phyloP scores from a whole-genome alignment of 1,139 yeast species.

The Candida sp. region DNA sequence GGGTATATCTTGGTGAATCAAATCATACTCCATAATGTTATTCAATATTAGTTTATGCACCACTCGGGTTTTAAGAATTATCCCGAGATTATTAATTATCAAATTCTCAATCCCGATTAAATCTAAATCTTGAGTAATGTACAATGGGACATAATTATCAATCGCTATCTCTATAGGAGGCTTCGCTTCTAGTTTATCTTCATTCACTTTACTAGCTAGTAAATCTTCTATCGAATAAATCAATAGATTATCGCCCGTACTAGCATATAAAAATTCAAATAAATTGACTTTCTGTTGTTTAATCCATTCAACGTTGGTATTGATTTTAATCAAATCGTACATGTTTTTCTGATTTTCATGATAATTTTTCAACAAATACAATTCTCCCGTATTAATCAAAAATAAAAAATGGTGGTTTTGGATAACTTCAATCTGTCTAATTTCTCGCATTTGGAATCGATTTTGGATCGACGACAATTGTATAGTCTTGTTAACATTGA shows the following conservation, averaged over 20 bases:
- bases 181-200: constrained; percentile 9
- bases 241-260: constrained; percentile 25
- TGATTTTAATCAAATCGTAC: constrained; percentile 34
- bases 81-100: constrained; percentile 15
- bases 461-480: constrained; percentile 30
- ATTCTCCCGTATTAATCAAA: constrained; percentile 35
- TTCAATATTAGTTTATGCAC: constrained; percentile 33
- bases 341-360: constrained; percentile 19
- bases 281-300: constrained; percentile 21
- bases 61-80: constrained; percentile 22
- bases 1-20: constrained; percentile 18
- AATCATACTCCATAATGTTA: constrained; percentile 37
- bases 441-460: constrained; percentile 20
- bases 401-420: constrained; percentile 33
- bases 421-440: constrained; percentile 25
- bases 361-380: constrained; percentile 35
- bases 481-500: constrained; percentile 33
- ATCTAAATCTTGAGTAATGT: constrained; percentile 18
- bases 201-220: constrained; percentile 17
- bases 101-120: constrained; percentile 33
- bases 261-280: constrained; percentile 21
- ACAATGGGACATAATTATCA: constrained; percentile 30
- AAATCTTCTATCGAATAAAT: constrained; percentile 30
- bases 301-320: constrained; percentile 29
- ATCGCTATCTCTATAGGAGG: constrained; percentile 25